Conservation (phyloP, 2,329 filamentous ascomycete genomes). For the Colletotrichum caudatum region DNA sequence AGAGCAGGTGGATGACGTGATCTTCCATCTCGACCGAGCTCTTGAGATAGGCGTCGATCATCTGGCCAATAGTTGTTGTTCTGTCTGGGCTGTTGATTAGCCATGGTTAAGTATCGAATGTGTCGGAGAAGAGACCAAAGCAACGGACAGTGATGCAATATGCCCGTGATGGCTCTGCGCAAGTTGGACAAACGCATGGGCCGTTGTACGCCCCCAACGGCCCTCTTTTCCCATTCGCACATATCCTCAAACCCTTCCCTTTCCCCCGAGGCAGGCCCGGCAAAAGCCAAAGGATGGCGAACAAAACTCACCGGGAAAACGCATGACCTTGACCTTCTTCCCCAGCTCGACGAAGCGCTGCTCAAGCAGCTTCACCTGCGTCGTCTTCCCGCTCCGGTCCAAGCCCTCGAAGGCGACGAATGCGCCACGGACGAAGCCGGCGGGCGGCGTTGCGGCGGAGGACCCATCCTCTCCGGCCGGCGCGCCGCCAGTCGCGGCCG, state of each 20-base stretch:
- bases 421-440: constrained; percentile 66
- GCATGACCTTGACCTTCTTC: constrained; percentile 63
- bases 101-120: background rate
- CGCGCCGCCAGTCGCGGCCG: constrained; percentile 44
- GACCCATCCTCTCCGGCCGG: constrained; percentile 17
- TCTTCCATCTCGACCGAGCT: constrained; percentile 81
- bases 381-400: constrained; percentile 92
- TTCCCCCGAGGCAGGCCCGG: background rate
- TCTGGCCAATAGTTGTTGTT: constrained; percentile 84
- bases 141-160: background rate
- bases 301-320: constrained; percentile 65
- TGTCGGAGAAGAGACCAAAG: background rate
- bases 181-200: background rate
- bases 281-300: background rate
- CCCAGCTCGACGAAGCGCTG: constrained; percentile 64
- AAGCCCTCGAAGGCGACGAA: constrained; percentile 90
- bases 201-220: background rate
- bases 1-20: constrained; percentile 89
- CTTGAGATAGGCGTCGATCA: constrained; percentile 87
- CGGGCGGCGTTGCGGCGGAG: constrained; percentile 12
- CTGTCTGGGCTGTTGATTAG: constrained; percentile 67
- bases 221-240: background rate
- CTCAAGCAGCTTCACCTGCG: constrained; percentile 81
- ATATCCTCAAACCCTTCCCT: background rate
- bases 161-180: background rate